phyloP scores from a whole-genome alignment of 371 early-diverging fungal genomes.

The Mortierella sp. region DNA sequence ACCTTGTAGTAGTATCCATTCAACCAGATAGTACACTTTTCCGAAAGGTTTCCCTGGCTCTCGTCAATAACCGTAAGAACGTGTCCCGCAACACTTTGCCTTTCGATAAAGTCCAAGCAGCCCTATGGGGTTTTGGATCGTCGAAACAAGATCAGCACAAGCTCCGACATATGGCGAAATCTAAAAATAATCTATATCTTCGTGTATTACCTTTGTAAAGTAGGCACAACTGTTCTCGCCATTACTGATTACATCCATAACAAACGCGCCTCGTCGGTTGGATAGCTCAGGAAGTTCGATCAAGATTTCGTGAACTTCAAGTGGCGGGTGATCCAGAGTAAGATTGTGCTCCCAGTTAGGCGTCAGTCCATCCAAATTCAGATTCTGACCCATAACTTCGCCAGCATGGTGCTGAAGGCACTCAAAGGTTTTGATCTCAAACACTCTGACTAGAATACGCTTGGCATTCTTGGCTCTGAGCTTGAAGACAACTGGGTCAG shows the following conservation, averaged over 20 bases:
- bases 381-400: slow-evolving; percentile 14
- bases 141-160: neutral
- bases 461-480: slow-evolving; percentile 46
- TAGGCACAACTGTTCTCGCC: slow-evolving; percentile 49
- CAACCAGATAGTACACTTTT: slow-evolving; percentile 60
- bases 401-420: slow-evolving; percentile 38
- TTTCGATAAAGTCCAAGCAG: slow-evolving; percentile 60
- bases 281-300: slow-evolving; percentile 44
- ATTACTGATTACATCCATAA: slow-evolving; percentile 57
- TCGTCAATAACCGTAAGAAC: slow-evolving; percentile 64
- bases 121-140: slow-evolving; percentile 52
- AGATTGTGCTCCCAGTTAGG: slow-evolving; percentile 54
- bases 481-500: slow-evolving; percentile 45
- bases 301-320: slow-evolving; percentile 33
- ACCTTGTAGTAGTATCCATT: slow-evolving; percentile 63
- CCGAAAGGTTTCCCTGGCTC: slow-evolving; percentile 36
- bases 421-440: slow-evolving; percentile 55
- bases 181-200: neutral
- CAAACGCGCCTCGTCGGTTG: slow-evolving; percentile 45
- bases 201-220: slow-evolving; percentile 43
- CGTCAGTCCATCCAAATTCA: slow-evolving; percentile 51
- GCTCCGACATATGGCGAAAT: no score
- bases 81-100: slow-evolving; percentile 66
- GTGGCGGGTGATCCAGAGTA: slow-evolving; percentile 15
- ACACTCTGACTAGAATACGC: slow-evolving; percentile 41